A percentile compares a stretch with the other conserved stretches of the same genome.
These are phyloP conservation scores for Phialophora expanda DNA, from an alignment of 2,329 filamentous ascomycete species.

Conservation along the genomic window DNA sequence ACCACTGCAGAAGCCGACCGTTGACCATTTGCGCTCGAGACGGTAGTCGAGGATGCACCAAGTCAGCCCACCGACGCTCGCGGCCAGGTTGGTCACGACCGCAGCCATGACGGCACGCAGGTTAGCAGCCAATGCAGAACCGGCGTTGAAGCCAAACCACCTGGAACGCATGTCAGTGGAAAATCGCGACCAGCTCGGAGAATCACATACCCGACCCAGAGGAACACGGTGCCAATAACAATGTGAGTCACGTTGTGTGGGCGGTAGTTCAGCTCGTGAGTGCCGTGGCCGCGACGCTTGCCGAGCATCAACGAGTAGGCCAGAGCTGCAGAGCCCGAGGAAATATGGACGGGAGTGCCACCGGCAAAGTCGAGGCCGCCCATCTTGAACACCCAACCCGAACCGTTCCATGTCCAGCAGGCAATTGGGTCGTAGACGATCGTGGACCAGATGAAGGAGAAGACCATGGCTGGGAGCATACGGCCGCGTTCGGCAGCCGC, in stretches of 20 bases:
- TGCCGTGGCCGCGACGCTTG: conserved; percentile 71
- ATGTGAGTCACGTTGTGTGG: conserved; percentile 94
- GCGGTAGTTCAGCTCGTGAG: conserved; percentile 79
- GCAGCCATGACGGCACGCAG: conserved; percentile 85
- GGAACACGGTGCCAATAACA: conserved; percentile 88
- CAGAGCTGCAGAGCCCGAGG: conserved; percentile 73
- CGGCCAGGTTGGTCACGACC: conserved; percentile 82
- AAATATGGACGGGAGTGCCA: conserved; percentile 79
- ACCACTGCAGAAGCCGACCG: conserved; percentile 90
- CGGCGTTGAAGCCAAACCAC: conserved; percentile 95
- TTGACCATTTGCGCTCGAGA: conserved; percentile 88
- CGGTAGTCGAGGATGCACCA: conserved; percentile 87
- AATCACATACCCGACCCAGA: conserved; percentile 75
- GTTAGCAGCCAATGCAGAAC: conserved; percentile 79
- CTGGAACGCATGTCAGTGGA: conserved; percentile 54
- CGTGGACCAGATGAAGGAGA: conserved; percentile 93
- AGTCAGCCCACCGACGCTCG: conserved; percentile 84
- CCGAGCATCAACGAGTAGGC: conserved; percentile 92
- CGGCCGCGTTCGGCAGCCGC: conserved; percentile 85
- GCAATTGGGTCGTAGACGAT: conserved; percentile 91
- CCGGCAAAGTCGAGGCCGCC: conserved; percentile 88
- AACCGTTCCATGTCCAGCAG: conserved; percentile 91
- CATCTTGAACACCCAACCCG: conserved; percentile 78
- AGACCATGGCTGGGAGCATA: conserved; percentile 85
- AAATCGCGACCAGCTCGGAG: neutral